A percentile compares a stretch with the other conserved stretches of the same genome.
Conservation (phyloP, 2,329 filamentous ascomycete genomes). For the Trichoderma koningii region DNA sequence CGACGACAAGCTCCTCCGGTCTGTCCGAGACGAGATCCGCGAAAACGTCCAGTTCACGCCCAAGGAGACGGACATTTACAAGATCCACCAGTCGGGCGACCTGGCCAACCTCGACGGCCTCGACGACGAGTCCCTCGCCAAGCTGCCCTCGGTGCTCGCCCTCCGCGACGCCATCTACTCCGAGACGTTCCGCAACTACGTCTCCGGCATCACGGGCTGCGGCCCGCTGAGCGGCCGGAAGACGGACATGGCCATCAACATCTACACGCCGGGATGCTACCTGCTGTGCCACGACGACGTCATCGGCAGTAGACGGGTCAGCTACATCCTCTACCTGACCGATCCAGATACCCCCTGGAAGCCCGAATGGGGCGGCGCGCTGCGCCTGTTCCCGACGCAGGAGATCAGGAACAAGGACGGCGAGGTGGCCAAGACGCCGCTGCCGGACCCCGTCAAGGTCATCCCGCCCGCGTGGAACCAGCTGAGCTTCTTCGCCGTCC, state of each 20-base stretch:
- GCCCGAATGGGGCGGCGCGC: slow-evolving; percentile 86
- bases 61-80: slow-evolving; percentile 99
- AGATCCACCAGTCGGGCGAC: slow-evolving; percentile 98
- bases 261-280: slow-evolving; percentile 95
- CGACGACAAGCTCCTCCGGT: slow-evolving; percentile 76
- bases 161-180: slow-evolving; percentile 97
- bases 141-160: slow-evolving; percentile 83
- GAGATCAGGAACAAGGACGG: slow-evolving; percentile 64
- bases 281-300: slow-evolving; percentile 97
- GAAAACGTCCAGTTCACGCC: slow-evolving; percentile 92
- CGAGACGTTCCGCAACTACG: slow-evolving; percentile 81
- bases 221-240: slow-evolving; percentile 88
- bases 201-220: slow-evolving; percentile 81
- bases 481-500: slow-evolving; percentile 95
- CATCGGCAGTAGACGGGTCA: slow-evolving; percentile 92
- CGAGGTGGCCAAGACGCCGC: slow-evolving; percentile 75
- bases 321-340: slow-evolving; percentile 94
- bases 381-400: slow-evolving; percentile 79
- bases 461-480: slow-evolving; percentile 98
- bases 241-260: slow-evolving; percentile 99
- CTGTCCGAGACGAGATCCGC: slow-evolving; percentile 85
- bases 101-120: slow-evolving; percentile 95
- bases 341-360: slow-evolving; percentile 92
- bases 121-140: slow-evolving; percentile 79
- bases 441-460: slow-evolving; percentile 73